These are phyloP conservation scores for Sarocladium oryzae DNA, from an alignment of 2,329 filamentous ascomycete genomes.

Conservation along the genomic window DNA sequence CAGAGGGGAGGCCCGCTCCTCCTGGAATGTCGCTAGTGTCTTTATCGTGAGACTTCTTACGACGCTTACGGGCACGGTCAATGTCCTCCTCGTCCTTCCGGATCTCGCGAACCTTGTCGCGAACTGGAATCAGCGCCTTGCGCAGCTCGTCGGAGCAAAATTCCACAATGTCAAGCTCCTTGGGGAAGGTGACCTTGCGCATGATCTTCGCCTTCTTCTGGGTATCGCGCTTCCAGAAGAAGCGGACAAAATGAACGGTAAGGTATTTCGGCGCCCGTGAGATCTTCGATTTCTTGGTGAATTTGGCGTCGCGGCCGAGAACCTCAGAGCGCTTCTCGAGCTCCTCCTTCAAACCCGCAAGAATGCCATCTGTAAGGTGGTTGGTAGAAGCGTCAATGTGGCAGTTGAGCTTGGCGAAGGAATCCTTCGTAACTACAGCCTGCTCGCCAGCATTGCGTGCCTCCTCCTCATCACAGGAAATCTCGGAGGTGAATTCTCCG, in stretches of 20 bases:
- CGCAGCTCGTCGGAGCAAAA: slow-evolving; percentile 90
- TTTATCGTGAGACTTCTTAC: slow-evolving; percentile 59
- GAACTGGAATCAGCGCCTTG: slow-evolving; percentile 78
- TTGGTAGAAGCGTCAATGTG: slow-evolving; percentile 86
- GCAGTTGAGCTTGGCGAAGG: slow-evolving; percentile 90
- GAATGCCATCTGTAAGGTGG: slow-evolving; percentile 82
- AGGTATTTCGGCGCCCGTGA: slow-evolving; percentile 89
- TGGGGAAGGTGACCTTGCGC: slow-evolving; percentile 95
- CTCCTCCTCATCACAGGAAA: slow-evolving; percentile 76
- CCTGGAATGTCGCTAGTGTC: slow-evolving; percentile 39
- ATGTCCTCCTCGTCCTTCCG: slow-evolving; percentile 93
- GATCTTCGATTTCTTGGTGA: slow-evolving; percentile 89
- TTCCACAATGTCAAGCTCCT: slow-evolving; percentile 86
- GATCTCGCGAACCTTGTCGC: slow-evolving; percentile 92
- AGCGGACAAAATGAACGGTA: slow-evolving; percentile 94
- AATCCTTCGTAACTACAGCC: slow-evolving; percentile 59
- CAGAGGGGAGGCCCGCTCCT: slow-evolving; percentile 41
- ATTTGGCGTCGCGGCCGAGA: slow-evolving; percentile 71
- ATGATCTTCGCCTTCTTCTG: slow-evolving; percentile 99
- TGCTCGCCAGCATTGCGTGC: slow-evolving; percentile 71
- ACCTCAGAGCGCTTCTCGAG: slow-evolving; percentile 82
- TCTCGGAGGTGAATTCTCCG: slow-evolving; percentile 69
- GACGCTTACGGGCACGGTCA: slow-evolving; percentile 83
- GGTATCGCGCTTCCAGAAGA: slow-evolving; percentile 94
- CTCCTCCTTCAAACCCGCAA: slow-evolving; percentile 75